These are phyloP conservation scores for Ensete glaucum DNA, from an alignment of 176 grass and related monocot genomes.

Conservation along the genomic window DNA sequence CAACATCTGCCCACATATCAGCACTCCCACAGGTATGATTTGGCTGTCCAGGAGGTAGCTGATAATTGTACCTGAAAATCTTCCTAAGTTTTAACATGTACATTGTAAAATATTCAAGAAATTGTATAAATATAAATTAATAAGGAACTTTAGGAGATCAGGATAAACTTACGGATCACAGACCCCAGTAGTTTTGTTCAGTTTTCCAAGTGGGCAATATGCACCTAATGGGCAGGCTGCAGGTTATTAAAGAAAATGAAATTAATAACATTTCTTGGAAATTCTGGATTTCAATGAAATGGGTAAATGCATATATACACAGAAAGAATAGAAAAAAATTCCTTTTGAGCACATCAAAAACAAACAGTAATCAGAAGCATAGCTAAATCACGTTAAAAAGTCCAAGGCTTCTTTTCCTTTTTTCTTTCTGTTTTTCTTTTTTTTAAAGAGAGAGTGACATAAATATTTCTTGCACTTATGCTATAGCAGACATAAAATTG, in stretches of 20 bases:
- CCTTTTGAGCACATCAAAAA: no score
- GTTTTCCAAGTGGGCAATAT: conserved; percentile 55
- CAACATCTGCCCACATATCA: conserved; percentile 72
- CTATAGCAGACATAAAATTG: no score
- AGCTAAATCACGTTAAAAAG: no score
- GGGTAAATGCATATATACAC: no score
- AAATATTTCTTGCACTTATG: no score
- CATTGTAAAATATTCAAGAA: neutral
- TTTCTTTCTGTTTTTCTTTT: no score
- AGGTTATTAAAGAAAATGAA: conserved; percentile 6
- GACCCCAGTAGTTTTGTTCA: conserved; percentile 46
- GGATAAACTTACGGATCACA: conserved; percentile 84
- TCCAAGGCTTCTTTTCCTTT: no score
- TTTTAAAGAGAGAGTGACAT: no score
- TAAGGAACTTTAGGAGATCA: neutral
- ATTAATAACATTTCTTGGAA: neutral
- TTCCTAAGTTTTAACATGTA: neutral
- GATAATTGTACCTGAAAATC: conserved; percentile 66
- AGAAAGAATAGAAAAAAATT: no score
- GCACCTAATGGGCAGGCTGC: conserved; percentile 85
- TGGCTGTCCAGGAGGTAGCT: conserved; percentile 44
- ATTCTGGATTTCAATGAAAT: no score
- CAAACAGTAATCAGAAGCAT: no score
- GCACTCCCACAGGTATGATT: conserved; percentile 54
- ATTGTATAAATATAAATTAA: conserved; percentile 10